phyloP scores from a whole-genome alignment of 345 rosid species.

The Geranium rotundifolium region DNA sequence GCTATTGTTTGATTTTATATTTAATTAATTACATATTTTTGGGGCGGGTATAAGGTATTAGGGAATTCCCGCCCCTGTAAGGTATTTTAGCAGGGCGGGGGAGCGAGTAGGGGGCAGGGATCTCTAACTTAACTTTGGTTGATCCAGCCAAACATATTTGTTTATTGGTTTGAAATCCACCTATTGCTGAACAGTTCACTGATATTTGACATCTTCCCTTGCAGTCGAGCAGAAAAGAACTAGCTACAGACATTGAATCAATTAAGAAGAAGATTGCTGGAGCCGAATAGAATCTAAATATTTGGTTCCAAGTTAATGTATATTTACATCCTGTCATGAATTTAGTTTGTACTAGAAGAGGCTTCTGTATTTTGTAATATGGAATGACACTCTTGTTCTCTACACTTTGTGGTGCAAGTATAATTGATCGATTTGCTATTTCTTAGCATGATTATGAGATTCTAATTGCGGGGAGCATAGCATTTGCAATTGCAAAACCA shows the following conservation, averaged over 20 bases:
- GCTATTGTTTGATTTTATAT: too few relatives aligned
- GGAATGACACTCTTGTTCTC: background rate
- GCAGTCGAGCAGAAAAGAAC: slow-evolving; percentile 90
- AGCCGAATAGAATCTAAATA: slow-evolving; percentile 28
- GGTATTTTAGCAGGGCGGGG: too few relatives aligned
- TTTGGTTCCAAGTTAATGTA: background rate
- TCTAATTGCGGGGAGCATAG: too few relatives aligned
- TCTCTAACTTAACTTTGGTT: too few relatives aligned
- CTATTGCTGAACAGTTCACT: background rate
- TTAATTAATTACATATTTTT: too few relatives aligned
- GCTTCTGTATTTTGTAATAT: background rate
- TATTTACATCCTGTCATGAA: background rate
- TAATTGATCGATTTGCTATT: too few relatives aligned
- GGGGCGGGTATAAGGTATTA: too few relatives aligned
- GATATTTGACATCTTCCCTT: slow-evolving; percentile 8
- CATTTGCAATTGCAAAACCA: too few relatives aligned
- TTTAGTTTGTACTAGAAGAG: background rate
- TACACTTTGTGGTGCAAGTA: background rate
- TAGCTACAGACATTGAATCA: slow-evolving; percentile 67
- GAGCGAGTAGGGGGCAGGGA: too few relatives aligned
- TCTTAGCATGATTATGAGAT: too few relatives aligned
- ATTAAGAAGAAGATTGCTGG: slow-evolving; percentile 91
- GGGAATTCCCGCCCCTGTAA: too few relatives aligned
- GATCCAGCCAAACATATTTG: background rate
- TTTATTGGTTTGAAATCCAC: background rate